phyloP scores from a whole-genome alignment of 345 rosid genomes.

The Arabidopsis suecica region DNA sequence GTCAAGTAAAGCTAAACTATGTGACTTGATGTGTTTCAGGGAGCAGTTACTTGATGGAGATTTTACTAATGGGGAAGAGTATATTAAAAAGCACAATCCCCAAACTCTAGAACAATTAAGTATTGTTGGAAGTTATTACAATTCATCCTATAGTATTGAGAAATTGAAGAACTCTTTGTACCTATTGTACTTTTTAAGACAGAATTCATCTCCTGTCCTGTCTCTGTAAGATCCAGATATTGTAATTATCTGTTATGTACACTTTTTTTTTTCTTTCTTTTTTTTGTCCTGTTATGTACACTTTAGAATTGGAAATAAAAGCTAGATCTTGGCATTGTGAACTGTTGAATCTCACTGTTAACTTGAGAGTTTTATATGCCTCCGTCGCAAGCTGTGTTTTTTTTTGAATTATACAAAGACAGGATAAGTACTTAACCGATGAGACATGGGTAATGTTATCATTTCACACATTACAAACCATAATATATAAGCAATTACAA shows the following conservation, averaged over 20 bases:
- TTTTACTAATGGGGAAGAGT: slow-evolving; percentile 51
- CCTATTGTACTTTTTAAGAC: slow-evolving; percentile 30
- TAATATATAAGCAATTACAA: slow-evolving; percentile 29
- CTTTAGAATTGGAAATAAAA: slow-evolving; percentile 15
- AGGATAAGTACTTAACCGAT: neutral
- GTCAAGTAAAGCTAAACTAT: slow-evolving; percentile 24
- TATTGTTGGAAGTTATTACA: slow-evolving; percentile 5
- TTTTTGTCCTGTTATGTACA: slow-evolving; percentile 1
- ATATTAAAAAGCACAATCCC: slow-evolving; percentile 26
- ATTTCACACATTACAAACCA: slow-evolving; percentile 30
- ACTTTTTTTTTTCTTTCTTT: neutral
- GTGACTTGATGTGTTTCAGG: slow-evolving; percentile 54
- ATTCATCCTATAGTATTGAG: slow-evolving; percentile 18
- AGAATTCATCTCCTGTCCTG: slow-evolving; percentile 13
- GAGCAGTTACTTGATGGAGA: slow-evolving; percentile 65
- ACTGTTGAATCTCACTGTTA: slow-evolving; percentile 10
- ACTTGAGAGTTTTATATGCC: slow-evolving; percentile 4
- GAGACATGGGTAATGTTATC: neutral
- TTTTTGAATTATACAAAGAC: neutral
- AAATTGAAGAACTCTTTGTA: slow-evolving; percentile 20
- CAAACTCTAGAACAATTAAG: no score
- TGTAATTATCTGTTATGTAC: slow-evolving; percentile 28
- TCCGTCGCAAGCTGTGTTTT: neutral
- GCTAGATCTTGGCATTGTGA: slow-evolving; percentile 5
- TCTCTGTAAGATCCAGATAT: slow-evolving; percentile 24